Evolutionary conservation across 306 rosid genomes (phyloP).

Genomic region (Neltuma alba): DNA sequence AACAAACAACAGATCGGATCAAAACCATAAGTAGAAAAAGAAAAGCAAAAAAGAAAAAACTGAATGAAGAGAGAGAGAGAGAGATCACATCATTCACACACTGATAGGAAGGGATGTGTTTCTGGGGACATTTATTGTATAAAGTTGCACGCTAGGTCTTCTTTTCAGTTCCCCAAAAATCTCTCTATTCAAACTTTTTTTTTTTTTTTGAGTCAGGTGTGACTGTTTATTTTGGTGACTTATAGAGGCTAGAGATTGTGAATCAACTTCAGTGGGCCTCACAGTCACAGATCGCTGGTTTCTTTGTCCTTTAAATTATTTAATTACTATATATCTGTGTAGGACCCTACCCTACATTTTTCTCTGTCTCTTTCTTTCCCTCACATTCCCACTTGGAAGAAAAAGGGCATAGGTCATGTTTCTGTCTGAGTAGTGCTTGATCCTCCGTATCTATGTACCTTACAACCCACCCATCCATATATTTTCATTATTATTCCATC

Average conservation of each 20-base stretch:
- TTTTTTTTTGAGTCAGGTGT: conserved; percentile 39
- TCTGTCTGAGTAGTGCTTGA: not conserved
- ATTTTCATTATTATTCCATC: not conserved
- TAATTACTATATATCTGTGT: not conserved
- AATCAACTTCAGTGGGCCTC: conserved; percentile 1
- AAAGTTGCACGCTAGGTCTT: conserved; percentile 81
- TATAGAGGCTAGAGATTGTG: not conserved
- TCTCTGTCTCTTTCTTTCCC: conserved; percentile 9
- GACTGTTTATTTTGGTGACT: conserved; percentile 47
- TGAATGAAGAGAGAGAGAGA: conserved; percentile 9
- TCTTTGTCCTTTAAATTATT: conserved; percentile 17
- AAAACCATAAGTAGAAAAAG: conserved; percentile 21
- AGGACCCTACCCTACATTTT: conserved; percentile 42
- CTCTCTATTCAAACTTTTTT: conserved; percentile 40
- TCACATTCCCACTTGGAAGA: conserved; percentile 48
- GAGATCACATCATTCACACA: not conserved
- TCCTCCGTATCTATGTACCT: conserved; percentile 33
- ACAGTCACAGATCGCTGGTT: conserved; percentile 19
- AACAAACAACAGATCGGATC: not conserved
- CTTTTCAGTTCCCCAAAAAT: conserved; percentile 61
- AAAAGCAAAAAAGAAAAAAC: conserved; percentile 40
- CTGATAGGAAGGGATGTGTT: conserved; percentile 30
- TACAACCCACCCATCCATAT: not conserved
- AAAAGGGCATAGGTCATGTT: conserved; percentile 37
- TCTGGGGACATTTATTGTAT: conserved; percentile 69